Conservation (phyloP, 148 eudicot genomes). For the Silene uniflora region DNA sequence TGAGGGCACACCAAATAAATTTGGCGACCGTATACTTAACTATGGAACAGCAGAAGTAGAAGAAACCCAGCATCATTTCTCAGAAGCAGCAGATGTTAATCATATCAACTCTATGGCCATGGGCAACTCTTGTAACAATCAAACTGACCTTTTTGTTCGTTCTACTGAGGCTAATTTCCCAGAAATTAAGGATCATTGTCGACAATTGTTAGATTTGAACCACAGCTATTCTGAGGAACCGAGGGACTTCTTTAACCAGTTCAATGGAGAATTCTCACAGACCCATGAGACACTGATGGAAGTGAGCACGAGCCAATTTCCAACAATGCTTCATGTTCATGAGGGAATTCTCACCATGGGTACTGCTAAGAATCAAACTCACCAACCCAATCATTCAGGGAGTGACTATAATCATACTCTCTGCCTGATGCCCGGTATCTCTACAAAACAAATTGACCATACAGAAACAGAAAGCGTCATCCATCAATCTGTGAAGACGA, state of each 20-base stretch:
- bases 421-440: slow-evolving; percentile 18
- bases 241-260: slow-evolving; percentile 18
- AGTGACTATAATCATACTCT: slow-evolving; percentile 4
- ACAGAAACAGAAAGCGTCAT: slow-evolving; percentile 6
- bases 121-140: slow-evolving; percentile 14
- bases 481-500: slow-evolving; percentile 15
- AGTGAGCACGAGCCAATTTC: not conserved
- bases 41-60: slow-evolving; percentile 24
- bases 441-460: slow-evolving; percentile 19
- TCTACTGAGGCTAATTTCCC: slow-evolving; percentile 12
- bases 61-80: slow-evolving; percentile 22
- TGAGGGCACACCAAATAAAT: slow-evolving; percentile 11
- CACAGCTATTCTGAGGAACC: slow-evolving; percentile 10
- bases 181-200: slow-evolving; percentile 13
- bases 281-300: slow-evolving; percentile 9
- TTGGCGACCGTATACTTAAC: slow-evolving; percentile 15
- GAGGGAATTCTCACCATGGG: slow-evolving; percentile 2
- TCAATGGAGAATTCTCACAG: slow-evolving; percentile 4
- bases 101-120: slow-evolving; percentile 21
- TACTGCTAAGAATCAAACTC: not conserved
- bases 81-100: slow-evolving; percentile 27
- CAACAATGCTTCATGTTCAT: not conserved
- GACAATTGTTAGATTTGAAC: slow-evolving; percentile 17
- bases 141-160: slow-evolving; percentile 9
- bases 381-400: slow-evolving; percentile 11